Evolutionary conservation across 306 rosid species (phyloP).

Genomic region (Pyrus pyrifolia): DNA sequence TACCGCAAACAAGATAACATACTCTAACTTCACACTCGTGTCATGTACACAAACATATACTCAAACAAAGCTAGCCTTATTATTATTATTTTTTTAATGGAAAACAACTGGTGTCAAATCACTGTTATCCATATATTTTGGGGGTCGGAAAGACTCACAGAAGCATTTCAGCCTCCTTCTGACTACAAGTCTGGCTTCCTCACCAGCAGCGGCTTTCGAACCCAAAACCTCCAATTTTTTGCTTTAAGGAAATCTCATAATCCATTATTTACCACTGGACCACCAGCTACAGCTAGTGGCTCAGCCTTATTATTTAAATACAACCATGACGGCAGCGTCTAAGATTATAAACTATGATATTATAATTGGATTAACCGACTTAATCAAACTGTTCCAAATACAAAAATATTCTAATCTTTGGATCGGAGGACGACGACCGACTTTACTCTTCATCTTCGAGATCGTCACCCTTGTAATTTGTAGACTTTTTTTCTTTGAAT

Average conservation of each 20-base stretch:
- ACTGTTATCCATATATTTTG: too few species aligned
- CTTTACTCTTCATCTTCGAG: constrained; percentile 3
- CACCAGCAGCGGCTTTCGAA: too few species aligned
- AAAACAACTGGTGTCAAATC: too few species aligned
- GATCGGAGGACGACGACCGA: background rate
- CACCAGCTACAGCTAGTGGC: too few species aligned
- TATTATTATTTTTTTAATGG: background rate
- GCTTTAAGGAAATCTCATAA: too few species aligned
- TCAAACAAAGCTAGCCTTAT: background rate
- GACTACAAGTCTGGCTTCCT: fast-evolving
- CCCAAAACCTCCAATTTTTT: too few species aligned
- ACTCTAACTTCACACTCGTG: background rate
- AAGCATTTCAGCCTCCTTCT: too few species aligned
- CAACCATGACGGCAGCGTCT: background rate
- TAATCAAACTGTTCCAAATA: background rate
- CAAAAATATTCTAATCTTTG: background rate
- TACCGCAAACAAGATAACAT: background rate
- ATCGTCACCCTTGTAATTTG: constrained; percentile 1
- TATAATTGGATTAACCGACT: background rate
- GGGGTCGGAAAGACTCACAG: fast-evolving
- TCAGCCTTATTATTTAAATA: background rate
- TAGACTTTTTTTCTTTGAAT: constrained; percentile 7
- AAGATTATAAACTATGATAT: background rate
- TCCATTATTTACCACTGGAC: too few species aligned
- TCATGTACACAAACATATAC: background rate